Base-by-base conservation (phyloP, 768 basidiomycete species). In the Termitomyces heimii region DNA sequence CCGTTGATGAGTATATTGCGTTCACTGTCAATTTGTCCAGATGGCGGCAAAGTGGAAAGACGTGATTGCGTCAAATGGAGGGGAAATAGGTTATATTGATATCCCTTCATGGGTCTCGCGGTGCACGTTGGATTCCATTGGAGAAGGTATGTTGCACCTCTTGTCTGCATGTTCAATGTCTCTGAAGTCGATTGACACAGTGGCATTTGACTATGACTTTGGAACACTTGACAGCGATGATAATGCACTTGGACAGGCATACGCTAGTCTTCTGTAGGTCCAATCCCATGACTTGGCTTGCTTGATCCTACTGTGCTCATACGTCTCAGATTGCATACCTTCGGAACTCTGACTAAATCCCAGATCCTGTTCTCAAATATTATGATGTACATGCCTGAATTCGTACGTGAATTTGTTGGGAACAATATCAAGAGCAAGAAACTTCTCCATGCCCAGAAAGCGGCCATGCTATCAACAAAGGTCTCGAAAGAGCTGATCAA, bases 141-240 rank as follows among this genome's bases (percentile, higher is more conserved):
- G 78, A 8, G 70, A 75, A 65, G 79, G 80, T 79, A 48, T 24
- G 22, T 45, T 7, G 16, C 20, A 22, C 5, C 12, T 22, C 2
- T 0, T 7, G 39, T 42, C 42, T 13, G 12, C 4, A 12, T 22
- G 12, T 22, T 22, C 7, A 43, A 43, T 12, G 1, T 39, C 13
- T 18, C 42, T 43, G 20, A 22, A 12, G 12, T 10, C 5, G 20
- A 42, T 37, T 18, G 5, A 10, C 22, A 43, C 42, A 78, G 80
- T 75, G 48, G 79, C 77, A 37, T 82, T 82, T 56, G 80, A 81
- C 54, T 74, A 81, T 59, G 71, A 72, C 26, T 81, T 82, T 43
- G 74, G 71, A 8, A 69, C 71, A 4, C 64, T 75, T 59, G 72
- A 77, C 10, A 64, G 74, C 53, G 65, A 58, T 16, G 64, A 73